Percentiles rank a stretch among this genome's conserved stretches.
phyloP scores from a whole-genome alignment of 768 basidiomycete genomes.

The Hygrocybe punicea region DNA sequence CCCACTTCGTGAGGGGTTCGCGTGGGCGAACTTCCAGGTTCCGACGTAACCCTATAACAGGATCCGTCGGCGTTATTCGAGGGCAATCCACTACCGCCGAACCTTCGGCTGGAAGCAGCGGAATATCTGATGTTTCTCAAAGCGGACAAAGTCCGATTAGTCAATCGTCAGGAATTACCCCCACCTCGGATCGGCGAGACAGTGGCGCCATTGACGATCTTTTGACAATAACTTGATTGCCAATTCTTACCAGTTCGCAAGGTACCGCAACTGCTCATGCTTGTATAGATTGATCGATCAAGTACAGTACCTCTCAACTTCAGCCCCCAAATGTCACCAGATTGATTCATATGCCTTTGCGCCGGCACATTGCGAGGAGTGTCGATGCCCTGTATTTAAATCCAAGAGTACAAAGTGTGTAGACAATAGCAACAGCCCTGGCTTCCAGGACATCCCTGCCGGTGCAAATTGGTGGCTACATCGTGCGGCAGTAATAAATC shows the following conservation, averaged over 20 bases:
- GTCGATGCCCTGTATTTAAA: not conserved
- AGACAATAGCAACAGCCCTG: not conserved
- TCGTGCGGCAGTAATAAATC: not conserved
- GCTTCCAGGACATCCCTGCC: not conserved
- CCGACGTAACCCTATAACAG: not conserved
- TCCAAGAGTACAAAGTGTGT: not conserved
- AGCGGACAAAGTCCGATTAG: not conserved
- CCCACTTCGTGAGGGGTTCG: not conserved
- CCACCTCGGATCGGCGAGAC: slow-evolving; percentile 11
- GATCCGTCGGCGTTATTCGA: not conserved
- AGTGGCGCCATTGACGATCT: not conserved
- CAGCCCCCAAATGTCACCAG: too few relatives aligned
- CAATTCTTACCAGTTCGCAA: too few relatives aligned
- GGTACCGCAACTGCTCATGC: not conserved
- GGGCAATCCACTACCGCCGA: too few relatives aligned
- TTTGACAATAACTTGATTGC: not conserved
- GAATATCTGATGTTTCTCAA: not conserved
- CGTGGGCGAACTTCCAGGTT: not conserved
- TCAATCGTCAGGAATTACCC: not conserved
- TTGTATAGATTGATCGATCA: too few relatives aligned
- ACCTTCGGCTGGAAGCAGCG: not conserved
- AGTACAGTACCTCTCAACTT: too few relatives aligned
- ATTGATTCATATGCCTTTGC: not conserved
- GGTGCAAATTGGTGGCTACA: not conserved
- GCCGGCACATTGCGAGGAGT: not conserved